Percentiles rank a stretch among this genome's conserved stretches.
Evolutionary conservation across 1,284 basidiomycete genomes (phyloP).

Genomic region (Ceratobasidium sp.): DNA sequence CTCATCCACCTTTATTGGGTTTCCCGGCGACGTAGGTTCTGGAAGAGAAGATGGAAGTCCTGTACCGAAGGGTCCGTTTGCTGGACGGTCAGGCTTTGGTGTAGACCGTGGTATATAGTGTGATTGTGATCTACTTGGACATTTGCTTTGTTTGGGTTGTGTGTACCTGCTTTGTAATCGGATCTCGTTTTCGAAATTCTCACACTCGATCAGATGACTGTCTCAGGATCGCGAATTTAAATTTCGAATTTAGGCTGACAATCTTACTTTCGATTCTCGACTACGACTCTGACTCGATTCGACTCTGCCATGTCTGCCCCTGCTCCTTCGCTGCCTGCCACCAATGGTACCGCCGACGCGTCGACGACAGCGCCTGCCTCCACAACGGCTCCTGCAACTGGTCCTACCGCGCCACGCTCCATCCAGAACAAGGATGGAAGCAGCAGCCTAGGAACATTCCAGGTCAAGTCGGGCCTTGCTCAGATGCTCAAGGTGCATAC

Average conservation of each 20-base stretch:
- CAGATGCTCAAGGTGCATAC: slow-evolving; percentile 87
- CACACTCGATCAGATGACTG: slow-evolving; percentile 25
- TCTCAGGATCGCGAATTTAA: slow-evolving; percentile 36
- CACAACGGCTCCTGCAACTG: not conserved
- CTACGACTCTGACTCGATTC: slow-evolving; percentile 25
- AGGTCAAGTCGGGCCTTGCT: slow-evolving; percentile 93
- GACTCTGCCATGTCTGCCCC: slow-evolving; percentile 30
- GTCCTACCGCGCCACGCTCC: slow-evolving; percentile 11
- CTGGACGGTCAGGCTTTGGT: slow-evolving; percentile 27
- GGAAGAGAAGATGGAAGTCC: slow-evolving; percentile 22
- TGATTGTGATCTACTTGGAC: not conserved
- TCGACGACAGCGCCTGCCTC: not conserved
- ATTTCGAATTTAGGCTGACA: slow-evolving; percentile 21
- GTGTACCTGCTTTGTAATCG: slow-evolving; percentile 34
- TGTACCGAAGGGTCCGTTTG: slow-evolving; percentile 18
- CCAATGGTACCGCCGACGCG: not conserved
- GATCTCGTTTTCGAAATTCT: slow-evolving; percentile 10
- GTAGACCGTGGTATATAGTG: not conserved
- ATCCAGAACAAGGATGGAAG: slow-evolving; percentile 29
- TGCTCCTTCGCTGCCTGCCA: slow-evolving; percentile 23
- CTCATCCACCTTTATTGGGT: slow-evolving; percentile 24
- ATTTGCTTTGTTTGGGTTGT: slow-evolving; percentile 25
- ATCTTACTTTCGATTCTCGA: not conserved
- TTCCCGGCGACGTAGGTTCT: slow-evolving; percentile 21
- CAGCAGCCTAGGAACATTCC: slow-evolving; percentile 31